Percentiles rank a stretch among this genome's conserved stretches.
phyloP scores from a whole-genome alignment of 192 early-diverging fungal genomes.

The Gaertneriomyces semiglobifer region DNA sequence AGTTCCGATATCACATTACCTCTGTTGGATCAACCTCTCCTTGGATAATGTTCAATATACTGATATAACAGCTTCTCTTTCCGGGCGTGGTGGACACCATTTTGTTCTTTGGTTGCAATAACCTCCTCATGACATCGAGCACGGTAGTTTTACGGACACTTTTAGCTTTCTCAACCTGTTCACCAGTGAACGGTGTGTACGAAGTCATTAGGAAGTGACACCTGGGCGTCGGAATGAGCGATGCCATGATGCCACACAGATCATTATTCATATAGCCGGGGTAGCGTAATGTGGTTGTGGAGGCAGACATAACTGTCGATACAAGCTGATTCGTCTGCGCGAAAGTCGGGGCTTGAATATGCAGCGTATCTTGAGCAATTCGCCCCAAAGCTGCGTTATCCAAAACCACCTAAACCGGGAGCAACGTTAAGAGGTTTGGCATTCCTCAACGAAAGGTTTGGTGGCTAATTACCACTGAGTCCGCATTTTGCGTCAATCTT shows the following conservation, averaged over 20 bases:
- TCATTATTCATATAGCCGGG: slow-evolving; percentile 99
- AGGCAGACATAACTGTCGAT: slow-evolving; percentile 96
- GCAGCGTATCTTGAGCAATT: slow-evolving; percentile 88
- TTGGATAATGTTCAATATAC: slow-evolving; percentile 98
- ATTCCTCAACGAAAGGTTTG: not conserved
- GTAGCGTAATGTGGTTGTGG: slow-evolving; percentile 94
- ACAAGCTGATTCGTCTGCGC: slow-evolving; percentile 95
- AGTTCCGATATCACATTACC: slow-evolving; percentile 48
- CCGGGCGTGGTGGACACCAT: slow-evolving; percentile 92
- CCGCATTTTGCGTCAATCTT: slow-evolving; percentile 85
- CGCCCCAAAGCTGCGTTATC: slow-evolving; percentile 92
- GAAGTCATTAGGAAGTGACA: slow-evolving; percentile 94
- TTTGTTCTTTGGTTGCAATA: slow-evolving; percentile 94
- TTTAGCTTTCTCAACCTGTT: slow-evolving; percentile 86
- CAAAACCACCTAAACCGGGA: slow-evolving; percentile 67
- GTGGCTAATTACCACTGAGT: slow-evolving; percentile 70
- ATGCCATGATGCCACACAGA: slow-evolving; percentile 89
- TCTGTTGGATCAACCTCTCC: slow-evolving; percentile 97
- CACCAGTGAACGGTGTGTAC: slow-evolving; percentile 96
- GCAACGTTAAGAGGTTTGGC: not conserved
- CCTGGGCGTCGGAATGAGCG: slow-evolving; percentile 95
- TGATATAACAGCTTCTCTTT: slow-evolving; percentile 95
- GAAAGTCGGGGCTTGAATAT: slow-evolving; percentile 92
- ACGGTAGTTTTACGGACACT: slow-evolving; percentile 95
- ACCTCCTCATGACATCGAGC: slow-evolving; percentile 93